phyloP scores from a whole-genome alignment of 1,139 yeast species.

The Trichomonascaceae sp. region DNA sequence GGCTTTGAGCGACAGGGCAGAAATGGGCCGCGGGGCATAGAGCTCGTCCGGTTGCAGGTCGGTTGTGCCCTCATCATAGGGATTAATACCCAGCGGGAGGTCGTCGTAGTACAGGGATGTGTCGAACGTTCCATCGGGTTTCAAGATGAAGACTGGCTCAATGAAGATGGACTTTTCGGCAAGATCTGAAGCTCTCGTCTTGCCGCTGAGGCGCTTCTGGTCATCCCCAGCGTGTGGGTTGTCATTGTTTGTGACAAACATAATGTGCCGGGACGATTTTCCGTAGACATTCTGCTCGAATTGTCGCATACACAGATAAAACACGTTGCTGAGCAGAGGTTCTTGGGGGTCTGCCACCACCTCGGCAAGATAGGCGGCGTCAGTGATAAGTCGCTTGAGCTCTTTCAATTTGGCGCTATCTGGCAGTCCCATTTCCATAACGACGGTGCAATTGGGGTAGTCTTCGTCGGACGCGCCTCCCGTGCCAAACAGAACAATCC shows the following conservation, averaged over 20 bases:
- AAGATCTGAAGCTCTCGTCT: slow-evolving; percentile 46
- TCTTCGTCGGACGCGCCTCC: slow-evolving; percentile 11
- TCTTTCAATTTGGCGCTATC: slow-evolving; percentile 13
- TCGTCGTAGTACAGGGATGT: slow-evolving; percentile 43
- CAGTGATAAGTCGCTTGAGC: slow-evolving; percentile 1
- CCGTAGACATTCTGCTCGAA: slow-evolving; percentile 13
- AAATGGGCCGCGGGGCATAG: slow-evolving; percentile 26
- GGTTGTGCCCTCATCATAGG: slow-evolving; percentile 4
- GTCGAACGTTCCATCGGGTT: slow-evolving; percentile 32
- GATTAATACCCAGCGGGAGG: slow-evolving; percentile 9
- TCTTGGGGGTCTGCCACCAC: neutral
- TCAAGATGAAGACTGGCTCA: slow-evolving; percentile 50
- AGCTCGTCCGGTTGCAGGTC: slow-evolving; percentile 3
- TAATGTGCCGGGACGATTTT: slow-evolving; percentile 24
- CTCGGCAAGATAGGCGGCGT: neutral
- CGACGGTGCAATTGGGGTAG: slow-evolving; percentile 10
- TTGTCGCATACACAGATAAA: slow-evolving; percentile 18
- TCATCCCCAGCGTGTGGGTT: slow-evolving; percentile 31
- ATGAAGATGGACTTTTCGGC: slow-evolving; percentile 31
- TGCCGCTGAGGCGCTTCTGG: slow-evolving; percentile 31
- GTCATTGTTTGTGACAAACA: slow-evolving; percentile 51
- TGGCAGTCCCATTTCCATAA: slow-evolving; percentile 23
- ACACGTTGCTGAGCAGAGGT: slow-evolving; percentile 8
- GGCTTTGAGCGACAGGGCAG: slow-evolving; percentile 34
- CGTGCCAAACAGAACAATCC: slow-evolving; percentile 24